A percentile compares a stretch with the other conserved stretches of the same genome.
Evolutionary conservation across 2,329 filamentous ascomycete genomes (phyloP).

Genomic region (Ceratocystis smalleyi): DNA sequence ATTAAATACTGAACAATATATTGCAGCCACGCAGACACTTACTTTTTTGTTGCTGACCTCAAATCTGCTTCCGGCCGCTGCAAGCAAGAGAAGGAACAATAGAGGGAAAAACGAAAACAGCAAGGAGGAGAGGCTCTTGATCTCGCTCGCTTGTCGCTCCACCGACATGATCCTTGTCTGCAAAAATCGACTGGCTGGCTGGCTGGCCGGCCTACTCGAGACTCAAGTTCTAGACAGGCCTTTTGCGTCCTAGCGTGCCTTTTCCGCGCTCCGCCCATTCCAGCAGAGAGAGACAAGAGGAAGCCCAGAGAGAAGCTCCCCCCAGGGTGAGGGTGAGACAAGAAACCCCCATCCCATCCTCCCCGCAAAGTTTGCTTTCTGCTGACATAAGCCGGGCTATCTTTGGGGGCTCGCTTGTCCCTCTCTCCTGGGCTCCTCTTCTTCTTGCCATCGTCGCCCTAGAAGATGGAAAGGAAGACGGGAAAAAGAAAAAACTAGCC

Average conservation of each 20-base stretch:
- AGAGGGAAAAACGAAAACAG: too few species aligned
- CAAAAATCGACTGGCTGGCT: background rate
- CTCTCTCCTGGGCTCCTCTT: too few species aligned
- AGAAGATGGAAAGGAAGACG: too few species aligned
- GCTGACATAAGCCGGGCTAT: background rate
- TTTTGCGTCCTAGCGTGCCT: background rate
- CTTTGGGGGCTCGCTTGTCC: too few species aligned
- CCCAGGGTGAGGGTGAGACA: background rate
- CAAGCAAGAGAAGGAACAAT: too few species aligned
- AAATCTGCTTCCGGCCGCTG: background rate
- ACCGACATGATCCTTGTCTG: background rate
- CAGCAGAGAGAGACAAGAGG: background rate
- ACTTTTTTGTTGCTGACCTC: background rate
- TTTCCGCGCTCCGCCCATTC: background rate
- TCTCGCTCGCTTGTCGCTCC: constrained; percentile 2
- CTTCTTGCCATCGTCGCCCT: too few species aligned
- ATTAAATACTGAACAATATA: too few species aligned
- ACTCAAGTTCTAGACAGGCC: background rate
- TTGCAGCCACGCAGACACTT: too few species aligned
- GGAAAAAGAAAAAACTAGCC: too few species aligned
- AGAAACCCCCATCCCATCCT: background rate
- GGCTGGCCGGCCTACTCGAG: background rate
- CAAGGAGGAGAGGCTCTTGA: background rate
- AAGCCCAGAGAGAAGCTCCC: background rate
- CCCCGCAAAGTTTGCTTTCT: too few species aligned